Evolutionary conservation across 2,329 filamentous ascomycete species (phyloP).

Genomic region (Meredithiella fracta): DNA sequence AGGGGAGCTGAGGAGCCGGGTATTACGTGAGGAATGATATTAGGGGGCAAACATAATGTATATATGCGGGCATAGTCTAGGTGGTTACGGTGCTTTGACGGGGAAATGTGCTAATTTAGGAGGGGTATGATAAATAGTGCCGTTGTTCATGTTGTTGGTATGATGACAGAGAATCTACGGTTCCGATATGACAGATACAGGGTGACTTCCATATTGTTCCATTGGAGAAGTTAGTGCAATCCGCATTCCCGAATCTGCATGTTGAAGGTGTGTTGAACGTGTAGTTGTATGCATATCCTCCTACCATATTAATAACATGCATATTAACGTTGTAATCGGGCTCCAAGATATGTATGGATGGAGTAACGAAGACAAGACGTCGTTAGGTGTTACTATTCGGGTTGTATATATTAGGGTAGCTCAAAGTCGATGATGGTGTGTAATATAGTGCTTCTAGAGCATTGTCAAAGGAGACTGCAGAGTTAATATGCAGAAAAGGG

Average conservation of each 20-base stretch:
- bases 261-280: background rate
- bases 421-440: background rate
- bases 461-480: background rate
- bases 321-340: background rate
- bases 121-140: background rate
- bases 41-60: background rate
- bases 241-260: background rate
- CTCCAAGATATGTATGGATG: background rate
- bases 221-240: background rate
- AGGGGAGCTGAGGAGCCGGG: background rate
- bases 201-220: no score
- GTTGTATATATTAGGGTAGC: background rate
- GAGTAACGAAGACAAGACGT: no score
- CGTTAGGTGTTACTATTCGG: background rate
- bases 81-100: no score
- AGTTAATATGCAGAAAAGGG: no score
- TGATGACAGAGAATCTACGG: background rate
- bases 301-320: background rate
- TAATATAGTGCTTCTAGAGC: background rate
- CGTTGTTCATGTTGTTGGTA: background rate
- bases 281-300: constrained; percentile 1
- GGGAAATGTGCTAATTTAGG: background rate
- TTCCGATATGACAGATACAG: background rate
- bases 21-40: background rate
- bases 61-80: no score